These are phyloP conservation scores for Phalaenopsis equestris DNA, from an alignment of 106 monocot species.

Conservation along the genomic window DNA sequence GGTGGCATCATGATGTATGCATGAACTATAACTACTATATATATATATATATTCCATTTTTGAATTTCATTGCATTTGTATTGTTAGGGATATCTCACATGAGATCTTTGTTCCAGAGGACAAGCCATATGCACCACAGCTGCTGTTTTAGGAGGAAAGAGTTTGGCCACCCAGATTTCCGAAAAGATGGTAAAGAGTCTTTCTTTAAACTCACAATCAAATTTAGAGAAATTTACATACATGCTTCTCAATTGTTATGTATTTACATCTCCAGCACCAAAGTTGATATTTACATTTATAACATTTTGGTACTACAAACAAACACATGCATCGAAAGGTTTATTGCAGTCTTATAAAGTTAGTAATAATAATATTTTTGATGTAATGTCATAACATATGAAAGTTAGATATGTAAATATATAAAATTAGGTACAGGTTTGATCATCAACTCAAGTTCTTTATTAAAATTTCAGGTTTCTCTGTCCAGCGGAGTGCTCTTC, in stretches of 20 bases:
- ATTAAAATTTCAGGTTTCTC: slow-evolving; percentile 39
- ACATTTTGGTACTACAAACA: no score
- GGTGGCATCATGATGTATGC: slow-evolving; percentile 76
- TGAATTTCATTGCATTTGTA: not conserved
- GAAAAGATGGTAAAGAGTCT: slow-evolving; percentile 68
- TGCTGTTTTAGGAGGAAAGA: slow-evolving; percentile 93
- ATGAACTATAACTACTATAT: not conserved
- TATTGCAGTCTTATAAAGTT: no score
- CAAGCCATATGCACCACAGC: slow-evolving; percentile 90
- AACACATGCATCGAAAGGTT: no score
- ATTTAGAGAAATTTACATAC: no score
- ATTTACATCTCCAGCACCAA: no score
- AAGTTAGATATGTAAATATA: no score
- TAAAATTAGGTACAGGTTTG: no score
- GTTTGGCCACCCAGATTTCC: slow-evolving; percentile 93
- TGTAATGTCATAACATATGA: no score
- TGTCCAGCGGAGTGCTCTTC: slow-evolving; percentile 90
- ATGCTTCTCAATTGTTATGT: no score
- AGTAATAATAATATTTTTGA: no score
- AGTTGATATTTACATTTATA: no score
- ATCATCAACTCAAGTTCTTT: not conserved
- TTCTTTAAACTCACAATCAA: no score
- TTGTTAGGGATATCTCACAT: not conserved
- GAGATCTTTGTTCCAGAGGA: slow-evolving; percentile 31
- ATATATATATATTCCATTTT: not conserved